Base-by-base conservation (phyloP, 345 rosid genomes). In the Eucalyptus regnans region DNA sequence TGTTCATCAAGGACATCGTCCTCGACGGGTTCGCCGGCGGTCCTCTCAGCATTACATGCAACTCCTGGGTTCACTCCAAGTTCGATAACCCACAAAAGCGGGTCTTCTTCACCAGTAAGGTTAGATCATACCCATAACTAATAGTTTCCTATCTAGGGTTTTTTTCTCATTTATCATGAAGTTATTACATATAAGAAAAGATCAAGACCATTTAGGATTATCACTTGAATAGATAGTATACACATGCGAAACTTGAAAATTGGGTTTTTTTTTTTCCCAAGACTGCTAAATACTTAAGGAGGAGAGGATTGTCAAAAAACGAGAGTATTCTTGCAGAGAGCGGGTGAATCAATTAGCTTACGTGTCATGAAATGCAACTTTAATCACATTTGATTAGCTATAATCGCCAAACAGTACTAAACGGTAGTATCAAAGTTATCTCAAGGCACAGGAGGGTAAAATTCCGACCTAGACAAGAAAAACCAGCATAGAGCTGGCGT, bases 1-100 rank as follows among this genome's bases (percentile, higher is more conserved):
- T 96, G 92, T 91, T 41, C 88, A 12, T 97, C 49, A 88, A 88
- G 68, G 93, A 93, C 22, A 90, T 97, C 13, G 90, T 89, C 46
- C 92, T 97, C 52, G 90, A 93, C 15, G 97, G 98, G 8, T 41
- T 93, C 56, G 48, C 37, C 1, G 7, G 27, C 17, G 96, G 94
- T 44, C 56, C 92, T 1, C 66, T 96, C 27, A 91, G 25, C 88
- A 58, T 97, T 11, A 60, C 90, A 12, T 95, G 98, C 88, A 54
- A 89, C 16, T 97, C 98, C 2, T 97, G 98, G 98, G 92, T 97
- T 79, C 90, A 92, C 50, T 91, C 97, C 46, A 96, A 96, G 91
- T 90, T 86, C 62, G 89, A 91, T 29, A 92, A 92, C 87, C 91
- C 94, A 17, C 64, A 88, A 3, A 94, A 94, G 85, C 90, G 99